phyloP scores from a whole-genome alignment of 768 basidiomycete genomes.

The Saitozyma podzolica region DNA sequence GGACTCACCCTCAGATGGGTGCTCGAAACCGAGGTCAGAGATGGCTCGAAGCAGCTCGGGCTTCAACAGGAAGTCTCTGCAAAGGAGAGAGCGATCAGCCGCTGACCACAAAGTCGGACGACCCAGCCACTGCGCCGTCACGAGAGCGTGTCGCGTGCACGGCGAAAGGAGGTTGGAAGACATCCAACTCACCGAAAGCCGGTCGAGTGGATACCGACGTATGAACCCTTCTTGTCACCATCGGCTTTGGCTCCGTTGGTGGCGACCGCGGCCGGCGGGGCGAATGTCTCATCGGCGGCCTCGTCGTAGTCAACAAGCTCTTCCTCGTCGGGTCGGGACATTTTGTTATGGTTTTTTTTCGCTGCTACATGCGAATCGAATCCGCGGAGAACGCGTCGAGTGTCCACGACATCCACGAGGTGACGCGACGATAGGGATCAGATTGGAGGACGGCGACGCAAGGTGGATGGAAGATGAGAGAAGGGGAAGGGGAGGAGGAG shows the following conservation, averaged over 20 bases:
- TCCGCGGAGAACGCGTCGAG: too few species aligned
- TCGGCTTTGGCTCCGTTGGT: slow-evolving; percentile 57
- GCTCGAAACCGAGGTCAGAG: slow-evolving; percentile 98
- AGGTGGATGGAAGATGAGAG: slow-evolving; percentile 1
- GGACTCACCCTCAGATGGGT: slow-evolving; percentile 90
- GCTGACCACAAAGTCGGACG: background rate
- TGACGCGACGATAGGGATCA: background rate
- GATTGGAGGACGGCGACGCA: slow-evolving; percentile 8
- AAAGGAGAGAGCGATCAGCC: background rate
- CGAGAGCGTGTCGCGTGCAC: too few species aligned
- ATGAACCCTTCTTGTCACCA: slow-evolving; percentile 82
- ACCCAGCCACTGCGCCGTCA: background rate
- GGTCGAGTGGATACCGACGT: slow-evolving; percentile 98
- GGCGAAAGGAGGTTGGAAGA: background rate
- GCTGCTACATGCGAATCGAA: too few species aligned
- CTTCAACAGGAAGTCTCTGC: slow-evolving; percentile 94
- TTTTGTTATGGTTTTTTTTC: slow-evolving; percentile 16
- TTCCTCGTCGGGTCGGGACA: slow-evolving; percentile 53
- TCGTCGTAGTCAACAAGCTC: slow-evolving; percentile 55
- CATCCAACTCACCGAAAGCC: slow-evolving; percentile 77
- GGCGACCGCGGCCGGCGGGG: slow-evolving; percentile 53
- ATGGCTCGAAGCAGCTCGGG: slow-evolving; percentile 95
- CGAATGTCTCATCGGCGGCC: slow-evolving; percentile 48
- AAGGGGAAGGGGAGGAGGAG: background rate
- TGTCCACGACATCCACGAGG: too few species aligned